phyloP scores from a whole-genome alignment of 805 yeast species.

The Candida hispaniensis region DNA sequence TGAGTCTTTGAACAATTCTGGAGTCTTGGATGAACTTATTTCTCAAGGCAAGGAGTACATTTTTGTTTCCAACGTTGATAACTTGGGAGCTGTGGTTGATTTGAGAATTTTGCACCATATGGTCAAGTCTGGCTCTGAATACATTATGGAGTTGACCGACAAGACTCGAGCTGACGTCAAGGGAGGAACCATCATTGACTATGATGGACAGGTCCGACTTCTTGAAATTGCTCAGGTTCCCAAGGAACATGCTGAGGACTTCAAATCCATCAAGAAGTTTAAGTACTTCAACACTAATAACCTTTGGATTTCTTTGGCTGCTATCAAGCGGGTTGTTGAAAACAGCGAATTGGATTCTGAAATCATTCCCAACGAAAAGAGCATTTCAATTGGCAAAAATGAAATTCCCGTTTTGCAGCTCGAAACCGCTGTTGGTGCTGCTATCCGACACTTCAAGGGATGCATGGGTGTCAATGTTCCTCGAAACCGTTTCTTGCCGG shows the following conservation, averaged over 20 bases:
- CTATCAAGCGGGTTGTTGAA: conserved; percentile 86
- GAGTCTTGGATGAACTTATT: conserved; percentile 79
- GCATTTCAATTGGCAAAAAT: conserved; percentile 62
- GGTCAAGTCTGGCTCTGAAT: conserved; percentile 84
- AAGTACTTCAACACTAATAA: conserved; percentile 97
- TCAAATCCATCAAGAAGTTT: conserved; percentile 94
- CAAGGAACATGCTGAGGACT: conserved; percentile 95
- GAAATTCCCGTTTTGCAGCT: conserved; percentile 85
- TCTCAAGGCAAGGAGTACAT: conserved; percentile 90
- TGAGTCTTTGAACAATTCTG: conserved; percentile 79
- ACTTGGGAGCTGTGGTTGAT: conserved; percentile 97
- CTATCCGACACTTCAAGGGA: conserved; percentile 86
- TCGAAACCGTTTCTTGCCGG: conserved; percentile 95
- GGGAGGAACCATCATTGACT: conserved; percentile 97
- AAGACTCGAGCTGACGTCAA: conserved; percentile 98
- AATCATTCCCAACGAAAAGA: conserved; percentile 89
- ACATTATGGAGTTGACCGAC: conserved; percentile 96
- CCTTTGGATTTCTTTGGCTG: conserved; percentile 92
- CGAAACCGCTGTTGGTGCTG: conserved; percentile 99
- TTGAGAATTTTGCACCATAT: conserved; percentile 82
- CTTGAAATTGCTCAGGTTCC: conserved; percentile 98
- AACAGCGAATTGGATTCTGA: conserved; percentile 73
- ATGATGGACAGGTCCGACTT: conserved; percentile 87
- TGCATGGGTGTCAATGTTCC: conserved; percentile 99
- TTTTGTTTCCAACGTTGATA: conserved; percentile 96